Base-by-base conservation (phyloP, 495 filamentous ascomycete genomes). In the Filosporella fistucella region DNA sequence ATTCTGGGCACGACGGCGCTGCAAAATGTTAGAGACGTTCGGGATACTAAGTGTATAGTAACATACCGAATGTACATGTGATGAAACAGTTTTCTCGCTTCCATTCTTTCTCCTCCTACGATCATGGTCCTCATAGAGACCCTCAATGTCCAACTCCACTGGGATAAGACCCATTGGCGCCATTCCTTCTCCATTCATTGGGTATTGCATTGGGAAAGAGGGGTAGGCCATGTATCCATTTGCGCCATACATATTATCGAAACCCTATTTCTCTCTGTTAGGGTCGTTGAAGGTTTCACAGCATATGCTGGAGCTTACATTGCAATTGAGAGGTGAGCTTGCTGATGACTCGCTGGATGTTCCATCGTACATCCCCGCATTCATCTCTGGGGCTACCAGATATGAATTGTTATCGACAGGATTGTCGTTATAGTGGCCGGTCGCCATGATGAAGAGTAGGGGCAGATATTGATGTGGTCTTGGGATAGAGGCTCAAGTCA, bases 281-380 rank as follows among this genome's bases (percentile, higher is more conserved):
- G 40, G n/a, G 14, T 13, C 30, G n/a, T 20, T 14, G 24, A 30
- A 43, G 25, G 20, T 18, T 14, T n/a, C 32, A 14, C 4, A 18
- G 9, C 16, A 34, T 37, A 12, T 14, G 28, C 25, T n/a, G 14
- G 17, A 20, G 18, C 53, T 51, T 45, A 56, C 52, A 51, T 54
- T 56, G 18, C 33, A 54, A 23, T 58, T 58, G 24, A 54, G 10
- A 21, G 57, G 53, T 6, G 57, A 56, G 42, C 52, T 56, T 10
- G 56, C 56, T 9, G 57, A 60, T n/a, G 53, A 56, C 21, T 60
- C 53, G 28, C 53, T 54, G 12, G 57, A 59, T 13, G 52, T 59
- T 1, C 57, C 53, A 30, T 60, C 57, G 37, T 56, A 56, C 29
- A 60, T 43, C 8, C 34, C 42, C 20, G 34, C 42, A 16, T 33